Evolutionary conservation across 2,329 filamentous ascomycete species (phyloP), one percentile per base, ranked within the genome.

Genomic region (Mariannaea sp.): DNA sequence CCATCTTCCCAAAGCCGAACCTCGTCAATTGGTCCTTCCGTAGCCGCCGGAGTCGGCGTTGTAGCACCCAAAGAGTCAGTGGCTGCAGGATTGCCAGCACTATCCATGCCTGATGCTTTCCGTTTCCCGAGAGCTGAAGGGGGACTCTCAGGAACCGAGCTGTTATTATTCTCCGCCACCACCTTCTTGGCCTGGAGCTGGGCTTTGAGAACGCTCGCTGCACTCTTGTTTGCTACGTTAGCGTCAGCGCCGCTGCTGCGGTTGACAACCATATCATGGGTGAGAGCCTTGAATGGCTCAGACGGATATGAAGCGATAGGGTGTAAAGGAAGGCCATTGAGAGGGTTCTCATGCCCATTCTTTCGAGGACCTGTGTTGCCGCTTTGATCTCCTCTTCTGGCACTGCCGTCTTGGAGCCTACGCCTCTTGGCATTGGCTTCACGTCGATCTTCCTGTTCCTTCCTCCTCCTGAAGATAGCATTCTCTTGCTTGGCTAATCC

Each of bases 1-100:
- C 94, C 94, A 46, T 92, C 87, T 68, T 99, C 94, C 94, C 94
- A 99, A 10, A 99, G 78, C 54, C 88, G 85, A 46, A 99, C 89
- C 14, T 87, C 90, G 68, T 99, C 94, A 55, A 85, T 79, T 2
- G 88, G 84, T 14, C 82, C 81, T 33, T 89, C 86, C 4, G 88
- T 85, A 2, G 69, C 65, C 10, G 77, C 74, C 16, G 81, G 74
- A 33, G 76, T 70, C 5, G 79, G 71, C 24, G 73, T 70, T 6
- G 72, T 63, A 3, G 71, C 70, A 16, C 78, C 71, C 7, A 84
- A 80, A 12, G 86, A 83, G 55, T 77, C 83, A 49, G 80, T 78
- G 29, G 80, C 83, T 7, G 87, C 81, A 1, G 84, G 86, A n/a
- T 77, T 79, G 16, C 73, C 76, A 17, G 80, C 80, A 39, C 84